Evolutionary conservation across 495 filamentous ascomycete species (phyloP).

Genomic region (Talaromyces borbonicus): DNA sequence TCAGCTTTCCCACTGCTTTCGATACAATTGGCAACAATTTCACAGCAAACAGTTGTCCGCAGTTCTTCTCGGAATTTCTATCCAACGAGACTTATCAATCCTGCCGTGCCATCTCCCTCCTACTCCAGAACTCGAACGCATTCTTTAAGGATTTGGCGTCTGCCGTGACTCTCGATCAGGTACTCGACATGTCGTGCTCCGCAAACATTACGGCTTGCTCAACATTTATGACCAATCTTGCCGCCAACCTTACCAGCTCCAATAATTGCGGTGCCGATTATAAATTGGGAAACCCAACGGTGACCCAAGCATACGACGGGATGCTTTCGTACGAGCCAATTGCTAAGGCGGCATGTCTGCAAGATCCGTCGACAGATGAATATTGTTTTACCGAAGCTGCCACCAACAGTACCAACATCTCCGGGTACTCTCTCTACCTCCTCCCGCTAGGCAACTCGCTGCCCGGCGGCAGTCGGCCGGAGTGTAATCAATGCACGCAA

Average conservation of each 20-base stretch:
- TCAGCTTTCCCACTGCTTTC: slow-evolving; percentile 56
- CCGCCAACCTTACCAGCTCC: slow-evolving; percentile 43
- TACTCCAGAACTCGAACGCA: slow-evolving; percentile 60
- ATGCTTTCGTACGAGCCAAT: slow-evolving; percentile 64
- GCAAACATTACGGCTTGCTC: slow-evolving; percentile 51
- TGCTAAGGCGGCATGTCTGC: slow-evolving; percentile 71
- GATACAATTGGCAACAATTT: slow-evolving; percentile 67
- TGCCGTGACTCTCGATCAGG: slow-evolving; percentile 51
- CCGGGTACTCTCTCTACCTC: slow-evolving; percentile 71
- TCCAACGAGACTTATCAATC: slow-evolving; percentile 49
- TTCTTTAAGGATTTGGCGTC: slow-evolving; percentile 70
- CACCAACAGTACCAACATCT: slow-evolving; percentile 57
- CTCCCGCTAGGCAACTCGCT: slow-evolving; percentile 68
- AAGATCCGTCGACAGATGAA: slow-evolving; percentile 29
- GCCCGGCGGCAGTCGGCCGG: slow-evolving; percentile 50
- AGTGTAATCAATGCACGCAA: slow-evolving; percentile 58
- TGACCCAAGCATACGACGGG: slow-evolving; percentile 62
- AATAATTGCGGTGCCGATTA: slow-evolving; percentile 66
- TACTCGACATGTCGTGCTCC: slow-evolving; percentile 62
- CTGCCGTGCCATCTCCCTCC: slow-evolving; percentile 66
- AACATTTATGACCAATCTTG: slow-evolving; percentile 47
- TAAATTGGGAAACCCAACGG: slow-evolving; percentile 50
- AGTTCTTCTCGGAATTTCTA: slow-evolving; percentile 61
- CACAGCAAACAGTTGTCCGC: slow-evolving; percentile 47
- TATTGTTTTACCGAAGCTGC: slow-evolving; percentile 75